These are phyloP conservation scores for Russula brevipes DNA, from an alignment of 768 basidiomycete species.

Conservation along the genomic window DNA sequence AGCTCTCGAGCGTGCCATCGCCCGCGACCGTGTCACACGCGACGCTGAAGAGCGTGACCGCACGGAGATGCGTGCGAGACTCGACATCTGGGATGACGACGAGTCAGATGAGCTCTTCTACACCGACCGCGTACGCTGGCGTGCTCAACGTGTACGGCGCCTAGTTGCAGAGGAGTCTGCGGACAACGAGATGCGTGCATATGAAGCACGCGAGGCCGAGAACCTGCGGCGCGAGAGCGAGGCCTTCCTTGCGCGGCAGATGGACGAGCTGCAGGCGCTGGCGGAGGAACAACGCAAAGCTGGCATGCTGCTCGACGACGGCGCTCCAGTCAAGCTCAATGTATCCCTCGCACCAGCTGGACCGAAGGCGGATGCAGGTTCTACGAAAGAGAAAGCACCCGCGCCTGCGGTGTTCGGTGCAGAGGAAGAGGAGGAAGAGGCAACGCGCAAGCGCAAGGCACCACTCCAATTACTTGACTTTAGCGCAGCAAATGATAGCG, in stretches of 20 bases:
- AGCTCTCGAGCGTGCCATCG: constrained; percentile 68
- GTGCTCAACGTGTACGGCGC: constrained; percentile 62
- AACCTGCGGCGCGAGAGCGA: constrained; percentile 88
- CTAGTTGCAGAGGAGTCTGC: constrained; percentile 75
- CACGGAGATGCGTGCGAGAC: constrained; percentile 69
- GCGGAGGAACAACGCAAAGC: constrained; percentile 89
- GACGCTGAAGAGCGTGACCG: constrained; percentile 79
- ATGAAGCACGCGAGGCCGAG: constrained; percentile 82
- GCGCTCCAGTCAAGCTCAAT: constrained; percentile 81
- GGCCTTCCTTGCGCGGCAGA: constrained; percentile 86
- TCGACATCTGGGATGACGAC: constrained; percentile 91
- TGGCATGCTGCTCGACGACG: constrained; percentile 86
- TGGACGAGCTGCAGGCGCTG: constrained; percentile 92
- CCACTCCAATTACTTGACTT: constrained; percentile 90
- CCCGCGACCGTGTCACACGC: constrained; percentile 61
- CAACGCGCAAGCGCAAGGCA: constrained; percentile 71
- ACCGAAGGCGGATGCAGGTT: constrained; percentile 35
- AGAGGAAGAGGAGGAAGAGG: constrained; percentile 84
- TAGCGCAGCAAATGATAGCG: constrained; percentile 71
- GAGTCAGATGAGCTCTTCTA: constrained; percentile 92
- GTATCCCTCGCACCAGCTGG: constrained; percentile 58
- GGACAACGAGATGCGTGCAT: constrained; percentile 74
- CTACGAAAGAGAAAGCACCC: constrained; percentile 40
- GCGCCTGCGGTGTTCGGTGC: constrained; percentile 66
- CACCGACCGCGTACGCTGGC: constrained; percentile 87